Evolutionary conservation across 768 basidiomycete genomes (phyloP).

Genomic region (Sporobolomyces pararoseus): DNA sequence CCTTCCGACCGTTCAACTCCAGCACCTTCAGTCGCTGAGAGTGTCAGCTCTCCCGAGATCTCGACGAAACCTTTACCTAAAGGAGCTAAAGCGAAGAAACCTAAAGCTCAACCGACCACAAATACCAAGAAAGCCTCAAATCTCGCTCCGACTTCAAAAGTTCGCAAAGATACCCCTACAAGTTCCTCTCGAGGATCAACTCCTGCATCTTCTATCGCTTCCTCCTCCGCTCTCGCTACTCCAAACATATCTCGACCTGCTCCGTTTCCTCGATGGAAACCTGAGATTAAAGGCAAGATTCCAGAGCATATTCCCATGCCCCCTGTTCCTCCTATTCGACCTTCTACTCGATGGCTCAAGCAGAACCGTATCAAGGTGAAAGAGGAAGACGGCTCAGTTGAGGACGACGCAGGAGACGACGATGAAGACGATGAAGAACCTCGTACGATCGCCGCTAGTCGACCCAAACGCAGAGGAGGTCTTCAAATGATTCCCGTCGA

Average conservation of each 20-base stretch:
- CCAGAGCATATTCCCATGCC: constrained; percentile 5
- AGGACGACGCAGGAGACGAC: not conserved
- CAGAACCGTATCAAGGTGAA: constrained; percentile 20
- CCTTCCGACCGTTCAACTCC: constrained; percentile 8
- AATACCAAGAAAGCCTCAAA: not conserved
- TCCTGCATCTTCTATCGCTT: not conserved
- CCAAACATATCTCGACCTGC: not conserved
- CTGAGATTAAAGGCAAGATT: constrained; percentile 7
- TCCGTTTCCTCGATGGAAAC: not conserved
- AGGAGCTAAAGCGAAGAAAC: not conserved
- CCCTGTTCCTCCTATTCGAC: constrained; percentile 18
- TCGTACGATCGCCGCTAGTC: constrained; percentile 6
- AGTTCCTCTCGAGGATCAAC: not conserved
- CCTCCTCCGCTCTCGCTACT: not conserved
- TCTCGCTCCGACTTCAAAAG: not conserved
- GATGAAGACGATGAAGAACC: not conserved
- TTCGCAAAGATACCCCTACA: not conserved
- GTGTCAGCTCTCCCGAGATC: constrained; percentile 11
- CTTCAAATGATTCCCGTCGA: constrained; percentile 12
- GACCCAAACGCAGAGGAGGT: constrained; percentile 21
- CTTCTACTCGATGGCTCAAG: constrained; percentile 29
- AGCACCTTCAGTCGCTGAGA: not conserved
- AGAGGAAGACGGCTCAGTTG: not conserved
- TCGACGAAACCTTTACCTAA: not conserved
- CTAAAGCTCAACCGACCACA: not conserved